A percentile compares a stretch with the other conserved stretches of the same genome.
Conservation (phyloP, 2,329 filamentous ascomycete species). For the Hypoxylon sp. region DNA sequence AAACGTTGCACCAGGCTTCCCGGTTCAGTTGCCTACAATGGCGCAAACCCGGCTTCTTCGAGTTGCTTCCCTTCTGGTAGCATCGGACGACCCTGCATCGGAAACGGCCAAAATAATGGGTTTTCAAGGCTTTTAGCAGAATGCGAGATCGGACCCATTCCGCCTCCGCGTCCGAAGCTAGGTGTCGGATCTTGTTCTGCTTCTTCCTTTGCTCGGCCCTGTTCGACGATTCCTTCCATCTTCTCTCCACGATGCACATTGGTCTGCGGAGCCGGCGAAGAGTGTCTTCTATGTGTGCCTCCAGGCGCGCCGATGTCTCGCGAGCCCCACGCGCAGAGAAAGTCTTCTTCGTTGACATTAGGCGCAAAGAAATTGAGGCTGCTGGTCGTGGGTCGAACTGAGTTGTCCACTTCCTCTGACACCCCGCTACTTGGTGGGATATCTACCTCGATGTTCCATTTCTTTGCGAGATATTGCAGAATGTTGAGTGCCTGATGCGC, state of each 20-base stretch:
- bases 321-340: constrained; percentile 63
- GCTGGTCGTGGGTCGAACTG: constrained; percentile 63
- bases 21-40: constrained; percentile 51
- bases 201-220: constrained; percentile 22
- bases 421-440: constrained; percentile 54
- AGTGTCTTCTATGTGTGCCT: constrained; percentile 21
- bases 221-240: constrained; percentile 47
- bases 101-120: constrained; percentile 73
- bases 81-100: constrained; percentile 71
- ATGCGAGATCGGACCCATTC: constrained; percentile 37
- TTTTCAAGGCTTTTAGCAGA: constrained; percentile 62
- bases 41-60: constrained; percentile 67
- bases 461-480: constrained; percentile 68
- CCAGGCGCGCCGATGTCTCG: constrained; percentile 30
- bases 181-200: constrained; percentile 33
- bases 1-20: not conserved
- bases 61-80: constrained; percentile 64
- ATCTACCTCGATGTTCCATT: constrained; percentile 71
- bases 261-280: constrained; percentile 30
- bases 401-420: constrained; percentile 57
- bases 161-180: constrained; percentile 26
- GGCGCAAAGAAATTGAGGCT: constrained; percentile 72
- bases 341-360: constrained; percentile 64
- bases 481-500: constrained; percentile 74
- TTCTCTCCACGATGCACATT: constrained; percentile 37